Evolutionary conservation across 192 early-diverging fungal species (phyloP), one percentile per base, ranked within the genome.

Genomic region (Coemansia sp.): DNA sequence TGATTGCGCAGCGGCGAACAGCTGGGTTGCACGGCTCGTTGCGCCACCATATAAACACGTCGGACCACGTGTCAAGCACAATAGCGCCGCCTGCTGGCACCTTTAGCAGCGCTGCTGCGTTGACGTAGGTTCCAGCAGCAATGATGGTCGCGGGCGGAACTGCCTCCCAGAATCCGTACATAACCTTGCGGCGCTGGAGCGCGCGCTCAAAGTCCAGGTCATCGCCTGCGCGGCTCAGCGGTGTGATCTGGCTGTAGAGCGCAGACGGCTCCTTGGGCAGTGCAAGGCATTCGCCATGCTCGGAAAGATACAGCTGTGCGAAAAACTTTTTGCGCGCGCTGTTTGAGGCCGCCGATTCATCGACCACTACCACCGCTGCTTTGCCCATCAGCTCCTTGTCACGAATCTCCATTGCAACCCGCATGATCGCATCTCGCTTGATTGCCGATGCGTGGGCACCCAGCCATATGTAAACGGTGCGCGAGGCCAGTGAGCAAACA

Each of bases 11-110:
- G 31, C 63, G 62, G 49, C 74, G 64, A 30, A 77, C 74, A 24
- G 74, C 62, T 5, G 58, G 46, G 31, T 64, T 77, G 48, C 69
- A 47, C 1, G 76, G 71, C 51, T 72, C 69, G 62, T 73, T 56
- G n/a, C 71, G 58, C 76, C 71, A 79, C 76, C 76, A 79, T 23
- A 79, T 56, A 52, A 79, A 79, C 14, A 79, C 71, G 25, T 79
- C 76, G 19, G 76, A 58, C 69, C 69, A 79, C 21, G 76, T 70
- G 31, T 79, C 76, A 14, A 79, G 29, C 2, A 79, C 71, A 18
- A 79, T 65, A 11, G 65, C 76, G n/a, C 71, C 76, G 18, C 76
- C 71, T 18, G 46, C 35, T 32, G 69, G 70, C 7, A 79, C 67
- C 48, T 69, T 73, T 27, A 62, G 57, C 12, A 79, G 71, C 55